Base-by-base conservation (phyloP, 2,329 filamentous ascomycete genomes). In the Calonectria pseudoreteaudii region DNA sequence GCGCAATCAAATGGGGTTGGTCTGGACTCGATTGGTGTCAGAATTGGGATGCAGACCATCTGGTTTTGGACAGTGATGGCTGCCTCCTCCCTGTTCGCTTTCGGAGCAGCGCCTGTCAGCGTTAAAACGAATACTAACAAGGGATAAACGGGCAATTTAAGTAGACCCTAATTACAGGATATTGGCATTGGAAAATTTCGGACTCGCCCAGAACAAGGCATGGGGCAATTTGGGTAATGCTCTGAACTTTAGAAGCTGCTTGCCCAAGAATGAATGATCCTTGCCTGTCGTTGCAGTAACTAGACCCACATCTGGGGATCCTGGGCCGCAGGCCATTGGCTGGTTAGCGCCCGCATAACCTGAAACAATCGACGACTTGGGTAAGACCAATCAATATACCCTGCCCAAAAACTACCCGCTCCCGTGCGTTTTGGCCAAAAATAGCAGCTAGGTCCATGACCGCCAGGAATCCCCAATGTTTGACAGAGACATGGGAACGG, bases 291-390 rank as follows among this genome's bases (percentile, higher is more conserved):
- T 66, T 66, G 60, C 38, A 64, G 30, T 16, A 38, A 20, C 10
- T 8, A 11, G 50, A 8, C 36, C 78, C 78, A 79, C 75, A 52
- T 18, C 52, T 64, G 65, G 66, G 69, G 36, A 64, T 66, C 58
- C 52, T 50, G 38, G 41, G 50, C 49, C 49, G 66, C 68, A 56
- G 18, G 47, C 71, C 58, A 83, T 83, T 83, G 82, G 82, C 70
- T 76, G 65, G 30, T 78, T 82, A 75, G 72, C 78, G 80, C 78
- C 78, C 75, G 79, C 82, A 83, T 80, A 81, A 82, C 78, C 82
- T 84, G 82, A 84, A 84, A 84, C 82, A 81, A 77, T 83, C 81
- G 80, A 83, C 72, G 78, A 72, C 73, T 74, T 74, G 68, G 70
- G 65, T 56, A 73, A 72, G 56, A 50, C 80, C 79, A 82, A 81